A percentile compares a stretch with the other conserved stretches of the same genome.
Evolutionary conservation across 257 asterid species (phyloP).

Genomic region (Primulina huaijiensis): DNA sequence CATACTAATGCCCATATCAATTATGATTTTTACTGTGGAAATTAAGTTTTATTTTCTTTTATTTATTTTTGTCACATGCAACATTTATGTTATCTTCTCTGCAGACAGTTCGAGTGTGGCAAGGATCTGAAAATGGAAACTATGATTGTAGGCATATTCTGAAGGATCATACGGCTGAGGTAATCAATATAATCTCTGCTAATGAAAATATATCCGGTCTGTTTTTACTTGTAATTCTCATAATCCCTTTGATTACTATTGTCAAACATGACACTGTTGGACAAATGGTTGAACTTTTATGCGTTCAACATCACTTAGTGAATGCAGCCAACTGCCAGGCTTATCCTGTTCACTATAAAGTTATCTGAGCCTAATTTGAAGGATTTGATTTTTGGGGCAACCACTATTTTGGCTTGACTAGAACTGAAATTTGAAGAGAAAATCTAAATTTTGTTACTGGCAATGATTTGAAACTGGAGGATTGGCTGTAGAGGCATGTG

Average conservation of each 20-base stretch:
- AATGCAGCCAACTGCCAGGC: background rate
- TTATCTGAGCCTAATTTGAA: background rate
- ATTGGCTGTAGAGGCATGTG: background rate
- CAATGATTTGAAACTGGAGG: background rate
- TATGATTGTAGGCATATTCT: conserved; percentile 65
- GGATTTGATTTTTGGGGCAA: background rate
- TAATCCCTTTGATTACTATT: background rate
- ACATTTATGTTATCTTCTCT: conserved; percentile 23
- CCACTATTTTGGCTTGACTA: background rate
- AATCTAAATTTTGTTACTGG: background rate
- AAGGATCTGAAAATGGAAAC: conserved; percentile 65
- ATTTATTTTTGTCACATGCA: conserved; percentile 8
- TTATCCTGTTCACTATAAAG: background rate
- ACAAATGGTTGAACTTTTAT: background rate
- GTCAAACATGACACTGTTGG: conserved; percentile 1
- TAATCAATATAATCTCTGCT: conserved; percentile 27
- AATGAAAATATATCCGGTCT: background rate
- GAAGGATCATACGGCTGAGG: conserved; percentile 97
- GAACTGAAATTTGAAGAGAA: background rate
- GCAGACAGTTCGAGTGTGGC: conserved; percentile 99
- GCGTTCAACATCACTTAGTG: conserved; percentile 3
- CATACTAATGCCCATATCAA: background rate
- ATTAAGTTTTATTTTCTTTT: background rate
- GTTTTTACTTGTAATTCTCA: conserved; percentile 12
- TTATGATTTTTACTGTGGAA: background rate